A percentile compares a stretch with the other conserved stretches of the same genome.
Evolutionary conservation across 2,329 filamentous ascomycete genomes (phyloP).

Genomic region (Penicillium sp.): DNA sequence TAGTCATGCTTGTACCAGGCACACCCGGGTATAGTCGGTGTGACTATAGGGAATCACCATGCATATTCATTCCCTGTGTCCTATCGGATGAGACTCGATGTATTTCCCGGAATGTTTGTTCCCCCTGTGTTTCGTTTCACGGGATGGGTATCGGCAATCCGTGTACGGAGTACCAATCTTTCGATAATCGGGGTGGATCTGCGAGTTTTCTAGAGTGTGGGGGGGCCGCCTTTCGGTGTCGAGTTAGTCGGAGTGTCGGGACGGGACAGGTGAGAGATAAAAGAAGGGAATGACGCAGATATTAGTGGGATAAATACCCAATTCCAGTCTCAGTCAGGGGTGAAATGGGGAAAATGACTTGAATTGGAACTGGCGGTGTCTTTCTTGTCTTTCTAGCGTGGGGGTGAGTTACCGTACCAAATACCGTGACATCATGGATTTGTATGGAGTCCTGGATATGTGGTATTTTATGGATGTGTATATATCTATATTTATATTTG

Average conservation of each 20-base stretch:
- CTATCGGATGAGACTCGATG: background rate
- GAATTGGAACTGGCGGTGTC: background rate
- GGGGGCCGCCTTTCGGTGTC: slow-evolving; percentile 1
- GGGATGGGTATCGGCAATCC: slow-evolving; percentile 1
- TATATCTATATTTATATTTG: too few species aligned
- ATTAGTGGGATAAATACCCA: background rate
- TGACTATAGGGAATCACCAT: background rate
- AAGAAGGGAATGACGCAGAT: background rate
- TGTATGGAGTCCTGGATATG: background rate
- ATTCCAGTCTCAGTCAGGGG: background rate
- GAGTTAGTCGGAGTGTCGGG: background rate
- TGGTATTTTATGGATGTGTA: background rate
- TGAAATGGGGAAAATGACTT: background rate
- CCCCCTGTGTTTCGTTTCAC: background rate
- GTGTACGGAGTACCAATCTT: background rate
- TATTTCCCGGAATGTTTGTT: background rate
- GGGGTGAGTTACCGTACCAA: slow-evolving; percentile 2
- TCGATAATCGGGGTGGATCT: background rate
- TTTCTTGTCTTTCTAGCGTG: slow-evolving; percentile 6
- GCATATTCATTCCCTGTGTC: background rate
- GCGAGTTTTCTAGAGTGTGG: background rate
- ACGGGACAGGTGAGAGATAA: background rate
- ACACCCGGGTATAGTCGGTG: background rate
- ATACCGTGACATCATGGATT: slow-evolving; percentile 7
- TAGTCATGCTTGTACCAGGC: background rate